Percentiles rank a stretch among this genome's conserved stretches.
These are phyloP conservation scores for Ogataea allantospora DNA, from an alignment of 805 yeast species.

Conservation along the genomic window DNA sequence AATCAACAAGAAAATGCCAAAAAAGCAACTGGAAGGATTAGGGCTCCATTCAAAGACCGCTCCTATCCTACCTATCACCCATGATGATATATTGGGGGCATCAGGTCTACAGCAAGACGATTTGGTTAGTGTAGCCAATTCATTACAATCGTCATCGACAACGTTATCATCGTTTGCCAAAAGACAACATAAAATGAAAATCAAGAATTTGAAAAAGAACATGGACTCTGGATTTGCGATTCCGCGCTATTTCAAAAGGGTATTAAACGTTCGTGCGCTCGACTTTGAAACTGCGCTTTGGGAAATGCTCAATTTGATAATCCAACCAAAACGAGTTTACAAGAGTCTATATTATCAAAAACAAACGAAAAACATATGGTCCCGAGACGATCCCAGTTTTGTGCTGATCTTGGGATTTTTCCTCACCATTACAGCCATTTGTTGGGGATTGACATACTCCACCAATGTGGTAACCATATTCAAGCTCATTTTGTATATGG, in stretches of 20 bases:
- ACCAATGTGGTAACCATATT: slow-evolving; percentile 60
- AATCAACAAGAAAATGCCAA: slow-evolving; percentile 16
- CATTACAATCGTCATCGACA: slow-evolving; percentile 27
- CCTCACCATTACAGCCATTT: slow-evolving; percentile 70
- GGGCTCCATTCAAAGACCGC: slow-evolving; percentile 18
- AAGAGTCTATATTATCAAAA: slow-evolving; percentile 78
- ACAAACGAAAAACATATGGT: slow-evolving; percentile 76
- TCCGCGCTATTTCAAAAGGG: slow-evolving; percentile 38
- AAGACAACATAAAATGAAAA: slow-evolving; percentile 24
- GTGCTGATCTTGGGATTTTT: slow-evolving; percentile 68
- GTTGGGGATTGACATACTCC: slow-evolving; percentile 86
- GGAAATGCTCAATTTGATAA: slow-evolving; percentile 77
- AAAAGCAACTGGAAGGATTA: slow-evolving; percentile 23
- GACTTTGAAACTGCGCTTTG: slow-evolving; percentile 92
- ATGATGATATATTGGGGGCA: slow-evolving; percentile 20
- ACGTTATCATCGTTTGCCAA: slow-evolving; percentile 27
- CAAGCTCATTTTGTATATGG: slow-evolving; percentile 76
- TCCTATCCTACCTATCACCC: slow-evolving; percentile 23
- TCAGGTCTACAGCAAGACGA: slow-evolving; percentile 20
- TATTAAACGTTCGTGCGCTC: slow-evolving; percentile 72
- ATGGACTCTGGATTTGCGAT: slow-evolving; percentile 20
- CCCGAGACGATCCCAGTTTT: slow-evolving; percentile 91
- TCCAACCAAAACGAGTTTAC: slow-evolving; percentile 79
- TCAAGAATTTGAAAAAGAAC: slow-evolving; percentile 20
- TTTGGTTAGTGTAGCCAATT: slow-evolving; percentile 25